Base-by-base conservation (phyloP, 2,329 filamentous ascomycete genomes). In the Hypoxylon sp. region DNA sequence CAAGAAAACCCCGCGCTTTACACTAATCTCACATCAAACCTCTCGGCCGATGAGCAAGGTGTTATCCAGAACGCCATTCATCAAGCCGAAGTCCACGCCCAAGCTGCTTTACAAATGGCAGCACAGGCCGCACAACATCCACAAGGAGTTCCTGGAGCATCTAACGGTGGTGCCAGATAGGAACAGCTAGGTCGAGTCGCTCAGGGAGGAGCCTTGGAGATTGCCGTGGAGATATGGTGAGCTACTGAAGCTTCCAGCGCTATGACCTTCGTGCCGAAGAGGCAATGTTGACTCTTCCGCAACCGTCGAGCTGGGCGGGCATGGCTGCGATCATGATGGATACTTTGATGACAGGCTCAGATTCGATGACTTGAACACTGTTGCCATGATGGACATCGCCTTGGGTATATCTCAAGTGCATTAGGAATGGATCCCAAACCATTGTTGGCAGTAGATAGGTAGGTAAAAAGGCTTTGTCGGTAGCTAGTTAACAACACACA, bases 1-100 rank as follows among this genome's bases (percentile, higher is more conserved):
- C 90, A 92, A 82, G 92, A 94, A 75, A 94, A 98, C 77, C 94
- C 95, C 14, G 92, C 94, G 73, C 91, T 97, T 73, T 99, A 98
- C 79, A 85, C 90, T 47, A 91, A 86, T 66, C 85, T 99, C 65
- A 94, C 93, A 22, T 89, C 91, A 73, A 92, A 93, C 68, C 87
- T 98, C 44, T 90, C 88, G 39, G 85, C 89, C 0, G 93, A 96
- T 54, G 94, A 98, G 78, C 93, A 96, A 79, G 87, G 87, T 70
- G 86, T 97, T 53, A 88, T 98, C 69, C 91, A 97, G 79, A 87
- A 85, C 22, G 93, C 95, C 62, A 88, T 97, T 67, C 86, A 91
- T 71, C 88, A 92, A 80, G 92, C 92, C 62, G 86, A 86, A 74
- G 82, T 82, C 1, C 80, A 84, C 58, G 82, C 75, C 26, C 67